phyloP scores from a whole-genome alignment of 2,329 filamentous ascomycete species.

The Aspergillus luchuensis region DNA sequence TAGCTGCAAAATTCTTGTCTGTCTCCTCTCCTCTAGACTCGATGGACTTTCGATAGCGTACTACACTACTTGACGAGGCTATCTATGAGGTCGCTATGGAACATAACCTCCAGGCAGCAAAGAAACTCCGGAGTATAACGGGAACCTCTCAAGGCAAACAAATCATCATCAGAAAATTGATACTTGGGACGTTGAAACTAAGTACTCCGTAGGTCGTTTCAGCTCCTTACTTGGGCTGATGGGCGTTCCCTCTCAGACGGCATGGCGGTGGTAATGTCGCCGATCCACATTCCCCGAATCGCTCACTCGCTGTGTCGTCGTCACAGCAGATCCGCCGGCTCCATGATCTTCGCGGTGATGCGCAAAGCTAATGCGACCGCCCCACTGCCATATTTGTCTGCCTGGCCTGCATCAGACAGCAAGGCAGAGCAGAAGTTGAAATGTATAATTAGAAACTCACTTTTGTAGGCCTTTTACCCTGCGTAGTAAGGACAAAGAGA shows the following conservation, averaged over 20 bases:
- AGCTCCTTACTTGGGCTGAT: slow-evolving; percentile 11
- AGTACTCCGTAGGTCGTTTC: not conserved
- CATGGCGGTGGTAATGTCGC: slow-evolving; percentile 2
- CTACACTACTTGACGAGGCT: no score
- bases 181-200: slow-evolving; percentile 1
- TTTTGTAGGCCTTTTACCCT: not conserved
- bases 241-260: not conserved
- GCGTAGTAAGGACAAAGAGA: not conserved
- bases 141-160: not conserved
- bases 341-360: not conserved
- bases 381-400: slow-evolving; percentile 6
- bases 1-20: no score
- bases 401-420: not conserved
- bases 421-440: no score
- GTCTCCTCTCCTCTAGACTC: no score
- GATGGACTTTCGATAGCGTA: no score
- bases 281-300: slow-evolving; percentile 1
- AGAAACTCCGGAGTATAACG: not conserved
- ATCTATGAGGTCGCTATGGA: no score
- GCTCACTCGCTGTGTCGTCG: not conserved
- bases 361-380: slow-evolving; percentile 2
- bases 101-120: no score
- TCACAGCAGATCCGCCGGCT: not conserved
- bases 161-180: not conserved
- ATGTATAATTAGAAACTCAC: no score